phyloP scores from a whole-genome alignment of 768 basidiomycete genomes.

The Mycena polygramma region DNA sequence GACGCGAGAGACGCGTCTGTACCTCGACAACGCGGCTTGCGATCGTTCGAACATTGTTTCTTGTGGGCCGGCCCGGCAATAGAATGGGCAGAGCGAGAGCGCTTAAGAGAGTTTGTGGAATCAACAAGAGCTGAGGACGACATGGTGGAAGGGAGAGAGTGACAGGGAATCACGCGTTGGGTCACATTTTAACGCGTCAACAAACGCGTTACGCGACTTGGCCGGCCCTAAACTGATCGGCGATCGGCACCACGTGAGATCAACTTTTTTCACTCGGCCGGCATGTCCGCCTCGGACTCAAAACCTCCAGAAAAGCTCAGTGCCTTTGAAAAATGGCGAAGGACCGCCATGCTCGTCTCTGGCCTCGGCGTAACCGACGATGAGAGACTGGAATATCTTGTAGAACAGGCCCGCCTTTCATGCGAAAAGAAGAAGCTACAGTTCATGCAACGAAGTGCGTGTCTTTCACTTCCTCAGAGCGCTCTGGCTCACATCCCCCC shows the following conservation, averaged over 20 bases:
- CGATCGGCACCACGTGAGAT: not conserved
- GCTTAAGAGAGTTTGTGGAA: conserved; percentile 32
- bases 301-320: conserved; percentile 42
- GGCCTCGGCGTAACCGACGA: conserved; percentile 63
- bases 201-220: conserved; percentile 9
- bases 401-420: conserved; percentile 49
- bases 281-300: conserved; percentile 2
- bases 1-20: conserved; percentile 3
- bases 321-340: conserved; percentile 64
- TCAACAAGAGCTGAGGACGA: conserved; percentile 23
- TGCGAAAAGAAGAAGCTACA: conserved; percentile 82
- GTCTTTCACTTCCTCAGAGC: conserved; percentile 9
- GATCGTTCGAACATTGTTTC: conserved; percentile 30
- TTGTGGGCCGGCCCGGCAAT: conserved; percentile 17
- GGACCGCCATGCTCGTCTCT: conserved; percentile 60
- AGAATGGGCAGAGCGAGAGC: conserved; percentile 17
- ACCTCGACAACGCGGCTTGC: conserved; percentile 32
- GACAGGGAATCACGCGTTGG: not conserved
- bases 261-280: conserved; percentile 8
- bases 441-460: conserved; percentile 71
- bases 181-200: conserved; percentile 20
- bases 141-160: conserved; percentile 23
- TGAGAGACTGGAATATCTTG: conserved; percentile 57
- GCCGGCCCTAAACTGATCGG: conserved; percentile 7
- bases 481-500: conserved; percentile 21